Evolutionary conservation across 2,329 filamentous ascomycete genomes (phyloP).

Genomic region (Harringtonia lauricola): DNA sequence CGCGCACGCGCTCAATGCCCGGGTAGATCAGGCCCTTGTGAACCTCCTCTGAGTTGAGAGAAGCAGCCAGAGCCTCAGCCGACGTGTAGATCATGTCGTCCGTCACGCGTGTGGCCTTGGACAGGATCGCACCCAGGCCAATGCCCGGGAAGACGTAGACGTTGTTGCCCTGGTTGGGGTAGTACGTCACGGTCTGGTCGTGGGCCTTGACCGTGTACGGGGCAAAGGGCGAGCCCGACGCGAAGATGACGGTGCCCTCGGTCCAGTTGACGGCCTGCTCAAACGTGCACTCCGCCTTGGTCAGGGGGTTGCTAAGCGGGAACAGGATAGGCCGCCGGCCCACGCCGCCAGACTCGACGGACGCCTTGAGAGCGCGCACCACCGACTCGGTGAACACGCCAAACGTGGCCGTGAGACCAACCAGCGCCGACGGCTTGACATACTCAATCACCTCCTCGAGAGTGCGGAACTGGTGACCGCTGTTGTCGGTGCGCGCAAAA

Average conservation of each 20-base stretch:
- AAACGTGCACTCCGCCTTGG: conserved; percentile 95
- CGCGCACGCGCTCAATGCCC: conserved; percentile 78
- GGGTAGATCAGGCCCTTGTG: conserved; percentile 83
- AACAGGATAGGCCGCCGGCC: conserved; percentile 85
- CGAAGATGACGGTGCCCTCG: conserved; percentile 84
- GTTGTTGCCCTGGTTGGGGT: conserved; percentile 76
- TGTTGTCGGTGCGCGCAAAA: conserved; percentile 54
- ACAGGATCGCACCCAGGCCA: conserved; percentile 83
- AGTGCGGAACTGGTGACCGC: conserved; percentile 60
- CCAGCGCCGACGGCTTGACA: conserved; percentile 86
- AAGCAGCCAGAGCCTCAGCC: conserved; percentile 66
- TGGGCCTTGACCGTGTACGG: conserved; percentile 54
- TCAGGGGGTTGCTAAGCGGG: conserved; percentile 90
- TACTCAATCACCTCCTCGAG: conserved; percentile 89
- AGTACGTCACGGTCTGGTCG: conserved; percentile 53
- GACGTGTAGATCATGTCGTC: conserved; percentile 97
- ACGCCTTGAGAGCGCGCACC: conserved; percentile 57
- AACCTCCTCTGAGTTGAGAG: conserved; percentile 71
- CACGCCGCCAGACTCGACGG: conserved; percentile 49
- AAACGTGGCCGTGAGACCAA: conserved; percentile 89
- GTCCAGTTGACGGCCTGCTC: conserved; percentile 88
- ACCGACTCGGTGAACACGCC: conserved; percentile 88
- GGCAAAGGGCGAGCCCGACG: conserved; percentile 87
- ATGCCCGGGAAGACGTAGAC: conserved; percentile 95
- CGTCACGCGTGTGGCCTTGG: conserved; percentile 76